Evolutionary conservation across 106 monocot species (phyloP).

Genomic region (Acanthochlamys bracteata): DNA sequence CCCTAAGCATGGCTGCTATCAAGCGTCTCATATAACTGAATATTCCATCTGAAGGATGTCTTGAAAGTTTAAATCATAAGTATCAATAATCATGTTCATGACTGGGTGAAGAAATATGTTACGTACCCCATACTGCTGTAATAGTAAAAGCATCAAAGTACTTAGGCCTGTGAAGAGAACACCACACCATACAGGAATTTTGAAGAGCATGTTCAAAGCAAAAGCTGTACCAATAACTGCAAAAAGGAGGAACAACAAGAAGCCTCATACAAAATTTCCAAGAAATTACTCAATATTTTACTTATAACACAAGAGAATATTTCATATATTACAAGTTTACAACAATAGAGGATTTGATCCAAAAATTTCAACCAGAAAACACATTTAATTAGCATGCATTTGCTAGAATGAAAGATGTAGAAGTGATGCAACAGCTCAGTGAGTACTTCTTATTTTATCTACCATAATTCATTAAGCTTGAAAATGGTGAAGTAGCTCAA

Average conservation of each 20-base stretch:
- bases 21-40: no score
- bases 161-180: slow-evolving; percentile 88
- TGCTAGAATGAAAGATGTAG: no score
- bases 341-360: no score
- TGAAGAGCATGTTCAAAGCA: slow-evolving; percentile 89
- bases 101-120: background rate
- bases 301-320: background rate
- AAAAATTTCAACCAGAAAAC: no score
- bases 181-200: slow-evolving; percentile 83
- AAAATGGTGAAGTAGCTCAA: no score
- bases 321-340: no score
- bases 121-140: slow-evolving; percentile 97
- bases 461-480: no score
- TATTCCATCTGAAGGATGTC: no score
- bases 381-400: no score
- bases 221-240: slow-evolving; percentile 96
- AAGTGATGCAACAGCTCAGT: no score
- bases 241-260: slow-evolving; percentile 8
- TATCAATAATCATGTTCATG: background rate
- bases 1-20: no score
- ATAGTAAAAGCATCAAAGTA: slow-evolving; percentile 65
- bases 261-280: background rate
- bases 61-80: background rate
- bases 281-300: background rate
- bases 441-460: no score